Percentiles rank a stretch among this genome's conserved stretches.
Evolutionary conservation across 805 yeast species (phyloP).

Genomic region (Candida wancherniae): DNA sequence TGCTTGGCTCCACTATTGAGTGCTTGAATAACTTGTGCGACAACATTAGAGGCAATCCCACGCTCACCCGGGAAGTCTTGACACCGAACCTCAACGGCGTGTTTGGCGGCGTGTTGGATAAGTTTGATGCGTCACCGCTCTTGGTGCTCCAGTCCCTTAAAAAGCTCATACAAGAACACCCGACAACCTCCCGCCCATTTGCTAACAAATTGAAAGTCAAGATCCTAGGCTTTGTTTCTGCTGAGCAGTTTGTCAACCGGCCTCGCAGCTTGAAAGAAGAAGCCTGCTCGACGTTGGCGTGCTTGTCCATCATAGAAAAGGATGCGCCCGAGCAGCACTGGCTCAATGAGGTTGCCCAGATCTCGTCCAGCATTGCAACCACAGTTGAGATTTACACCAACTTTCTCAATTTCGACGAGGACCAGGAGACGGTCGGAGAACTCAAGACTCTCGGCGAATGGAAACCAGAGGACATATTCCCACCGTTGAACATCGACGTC

Average conservation of each 20-base stretch:
- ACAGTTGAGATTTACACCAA: conserved; percentile 54
- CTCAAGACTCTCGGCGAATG: conserved; percentile 30
- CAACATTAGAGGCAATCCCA: conserved; percentile 71
- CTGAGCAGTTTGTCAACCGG: conserved; percentile 33
- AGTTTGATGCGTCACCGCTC: conserved; percentile 25
- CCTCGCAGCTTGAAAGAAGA: conserved; percentile 35
- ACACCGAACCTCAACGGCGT: conserved; percentile 73
- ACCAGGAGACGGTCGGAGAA: conserved; percentile 41
- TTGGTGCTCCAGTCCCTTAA: conserved; percentile 31
- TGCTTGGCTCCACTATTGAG: conserved; percentile 34
- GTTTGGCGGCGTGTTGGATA: conserved; percentile 49
- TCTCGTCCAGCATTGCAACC: conserved; percentile 51
- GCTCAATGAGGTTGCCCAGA: conserved; percentile 41
- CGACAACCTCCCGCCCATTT: conserved; percentile 80
- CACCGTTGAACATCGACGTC: conserved; percentile 54
- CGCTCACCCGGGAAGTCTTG: conserved; percentile 74
- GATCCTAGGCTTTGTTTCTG: conserved; percentile 32
- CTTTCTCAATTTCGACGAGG: conserved; percentile 54
- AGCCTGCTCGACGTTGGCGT: conserved; percentile 49
- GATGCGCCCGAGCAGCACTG: conserved; percentile 43
- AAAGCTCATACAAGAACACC: conserved; percentile 48
- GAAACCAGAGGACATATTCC: conserved; percentile 28
- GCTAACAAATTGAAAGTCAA: conserved; percentile 55
- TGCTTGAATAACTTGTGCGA: conserved; percentile 38
- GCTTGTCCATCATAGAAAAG: conserved; percentile 54